Evolutionary conservation across 768 basidiomycete genomes (phyloP), one percentile per base, ranked within the genome.

Genomic region (Trametes cingulata): DNA sequence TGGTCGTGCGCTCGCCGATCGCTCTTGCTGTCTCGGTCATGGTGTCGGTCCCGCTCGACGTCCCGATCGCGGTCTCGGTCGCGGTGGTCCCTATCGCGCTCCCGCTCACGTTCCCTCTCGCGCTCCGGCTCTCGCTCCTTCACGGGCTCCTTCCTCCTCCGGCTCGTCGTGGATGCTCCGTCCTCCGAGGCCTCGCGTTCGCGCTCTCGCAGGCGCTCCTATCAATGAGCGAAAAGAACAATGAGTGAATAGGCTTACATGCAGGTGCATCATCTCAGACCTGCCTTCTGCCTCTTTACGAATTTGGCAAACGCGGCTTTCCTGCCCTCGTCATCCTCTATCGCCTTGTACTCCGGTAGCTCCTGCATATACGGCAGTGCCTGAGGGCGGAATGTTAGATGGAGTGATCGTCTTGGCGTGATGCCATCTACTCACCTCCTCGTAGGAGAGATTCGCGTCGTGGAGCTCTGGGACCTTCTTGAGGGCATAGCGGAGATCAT

Each of bases 401-500:
- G 4, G 19, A 7, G 50, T 27, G 55, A 43, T 27, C 61, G 14
- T 50, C 41, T 48, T 41, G 40, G 22, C 39, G 15, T n/a, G n/a
- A 13, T 22, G 50, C 8, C 36, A 35, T n/a, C 52, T 24, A 73
- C 85, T 55, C 65, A 92, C 95, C 66, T 90, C 85, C 65, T 98
- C 95, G 68, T 89, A 98, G 1, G 87, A 71, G 56, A 87, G 70
- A 27, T 75, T 84, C 49, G 95, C 72, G 64, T 96, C 93, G 39
- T 98, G 73, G 1, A 91, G 83, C 49, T 95, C 91, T 0, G 90
- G 72, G 7, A 96, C 78, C 71, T 96, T 96, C 76, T 91, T 94
- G 64, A 98, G 79, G 0, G 95, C 97, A 75, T 98, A 97, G 6
- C 97, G 88, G 37, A 99, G 79, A 69, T 98, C 97, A 73, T 99